Evolutionary conservation across 164 flowering plant genomes (phyloP), one percentile per base, ranked within the genome.

Genomic region (Stephania yunnanensis): DNA sequence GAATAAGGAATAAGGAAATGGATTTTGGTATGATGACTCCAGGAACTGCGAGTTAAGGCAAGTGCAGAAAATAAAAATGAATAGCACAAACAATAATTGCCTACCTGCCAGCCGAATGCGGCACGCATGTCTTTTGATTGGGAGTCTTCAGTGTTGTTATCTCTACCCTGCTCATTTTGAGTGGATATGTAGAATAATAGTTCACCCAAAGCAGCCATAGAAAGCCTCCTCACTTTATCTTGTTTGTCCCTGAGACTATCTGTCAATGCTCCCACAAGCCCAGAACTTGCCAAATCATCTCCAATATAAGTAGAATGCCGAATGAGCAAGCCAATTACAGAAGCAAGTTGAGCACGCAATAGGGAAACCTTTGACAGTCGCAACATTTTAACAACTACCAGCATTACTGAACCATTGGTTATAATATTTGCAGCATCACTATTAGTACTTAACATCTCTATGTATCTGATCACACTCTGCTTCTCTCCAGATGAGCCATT

Each of bases 151-250:
- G 84, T 86, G 83, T 74, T 86, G 70, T 50, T 79, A 71, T 91
- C 92, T 77, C 76, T 88, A 22, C 48, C 74, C 10, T 89, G 86
- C 76, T 92, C 95, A 85, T 80, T 86, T 80, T 90, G 97, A 80
- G 98, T 92, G 73, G 99, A 90, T 75, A 96, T 89, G 76, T 96
- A 96, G 81, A 96, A 96, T 31, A 94, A 83, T 84, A 96, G 79
- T 78, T 96, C 99, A 75, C 98, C 99, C 82, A 94, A 77, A 78
- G 99, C 99, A 80, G 97, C 99, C 99, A 96, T 92, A 20, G 97
- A 89, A 82, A 90, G 92, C 83, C 99, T 84, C 86, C 99, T 87
- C 4, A 92, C 97, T 80, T 96, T 96, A 73, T 94, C 99, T 79
- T 91, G 99, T 74, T 83, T 87, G 85, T 96, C 98, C 78, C 97